Percentiles rank a stretch among this genome's conserved stretches.
Evolutionary conservation across 768 basidiomycete genomes (phyloP).

Genomic region (Tylopilus sp.): DNA sequence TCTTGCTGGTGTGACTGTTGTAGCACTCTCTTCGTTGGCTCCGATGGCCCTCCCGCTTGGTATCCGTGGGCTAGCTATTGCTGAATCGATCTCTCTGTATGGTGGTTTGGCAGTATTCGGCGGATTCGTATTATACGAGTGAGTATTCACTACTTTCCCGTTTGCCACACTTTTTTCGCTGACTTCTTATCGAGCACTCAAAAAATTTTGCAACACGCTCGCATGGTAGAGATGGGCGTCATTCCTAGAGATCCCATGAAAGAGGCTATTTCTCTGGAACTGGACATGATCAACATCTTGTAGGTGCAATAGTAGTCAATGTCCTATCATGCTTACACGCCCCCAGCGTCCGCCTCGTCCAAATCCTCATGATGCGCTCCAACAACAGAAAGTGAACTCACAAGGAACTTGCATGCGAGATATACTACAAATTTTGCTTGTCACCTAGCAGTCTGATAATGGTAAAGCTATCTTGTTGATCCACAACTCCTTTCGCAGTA

Average conservation of each 20-base stretch:
- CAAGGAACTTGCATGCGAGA: not conserved
- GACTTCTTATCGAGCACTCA: slow-evolving; percentile 51
- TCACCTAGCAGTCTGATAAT: slow-evolving; percentile 14
- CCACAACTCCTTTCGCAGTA: slow-evolving; percentile 40
- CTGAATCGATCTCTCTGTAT: slow-evolving; percentile 78
- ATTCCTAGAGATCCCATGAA: slow-evolving; percentile 71
- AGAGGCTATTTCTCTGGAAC: slow-evolving; percentile 74
- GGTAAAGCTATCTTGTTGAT: not conserved
- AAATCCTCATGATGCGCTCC: slow-evolving; percentile 67
- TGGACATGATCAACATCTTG: slow-evolving; percentile 92
- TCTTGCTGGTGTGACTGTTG: slow-evolving; percentile 84
- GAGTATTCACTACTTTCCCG: slow-evolving; percentile 22
- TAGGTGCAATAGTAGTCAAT: slow-evolving; percentile 32
- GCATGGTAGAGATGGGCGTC: slow-evolving; percentile 63
- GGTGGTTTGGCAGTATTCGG: slow-evolving; percentile 87
- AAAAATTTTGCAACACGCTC: slow-evolving; percentile 76
- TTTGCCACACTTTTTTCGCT: not conserved
- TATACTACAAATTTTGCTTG: not conserved
- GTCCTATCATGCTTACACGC: slow-evolving; percentile 11
- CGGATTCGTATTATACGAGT: slow-evolving; percentile 88
- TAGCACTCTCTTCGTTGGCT: slow-evolving; percentile 81
- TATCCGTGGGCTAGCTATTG: slow-evolving; percentile 67
- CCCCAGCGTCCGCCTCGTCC: slow-evolving; percentile 72
- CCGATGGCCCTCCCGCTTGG: slow-evolving; percentile 88
- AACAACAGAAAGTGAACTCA: slow-evolving; percentile 55